These are phyloP conservation scores for Fusarium sp. DNA, from an alignment of 2,329 filamentous ascomycete species.

Conservation along the genomic window DNA sequence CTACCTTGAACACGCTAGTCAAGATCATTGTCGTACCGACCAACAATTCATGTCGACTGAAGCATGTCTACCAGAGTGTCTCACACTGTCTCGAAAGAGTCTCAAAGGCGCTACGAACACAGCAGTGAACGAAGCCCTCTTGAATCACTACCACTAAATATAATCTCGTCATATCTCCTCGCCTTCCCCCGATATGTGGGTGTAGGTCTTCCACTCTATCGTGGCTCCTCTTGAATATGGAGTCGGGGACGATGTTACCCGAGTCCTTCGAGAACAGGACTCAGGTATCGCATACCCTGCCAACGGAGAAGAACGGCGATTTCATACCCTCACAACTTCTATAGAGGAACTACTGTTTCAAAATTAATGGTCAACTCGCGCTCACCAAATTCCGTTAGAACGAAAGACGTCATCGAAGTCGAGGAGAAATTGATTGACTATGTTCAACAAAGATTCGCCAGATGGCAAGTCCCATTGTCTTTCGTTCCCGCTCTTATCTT, in stretches of 20 bases:
- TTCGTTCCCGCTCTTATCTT: background rate
- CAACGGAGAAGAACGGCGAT: too few species aligned
- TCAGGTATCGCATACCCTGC: background rate
- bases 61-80: too few species aligned
- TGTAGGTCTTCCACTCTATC: background rate
- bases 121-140: background rate
- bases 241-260: background rate
- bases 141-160: background rate
- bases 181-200: background rate
- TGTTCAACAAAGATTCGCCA: too few species aligned
- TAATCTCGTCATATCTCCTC: background rate
- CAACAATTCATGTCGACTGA: too few species aligned
- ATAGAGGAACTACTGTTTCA: background rate
- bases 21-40: too few species aligned
- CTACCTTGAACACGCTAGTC: background rate
- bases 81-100: too few species aligned
- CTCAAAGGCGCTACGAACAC: too few species aligned
- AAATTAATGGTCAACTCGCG: background rate
- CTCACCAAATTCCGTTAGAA: too few species aligned
- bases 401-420: too few species aligned
- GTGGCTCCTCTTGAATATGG: background rate
- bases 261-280: background rate
- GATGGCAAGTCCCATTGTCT: background rate
- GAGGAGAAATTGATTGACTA: too few species aligned
- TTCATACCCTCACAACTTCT: background rate